phyloP scores from a whole-genome alignment of 2,329 filamentous ascomycete genomes.

The Onygenales sp. region DNA sequence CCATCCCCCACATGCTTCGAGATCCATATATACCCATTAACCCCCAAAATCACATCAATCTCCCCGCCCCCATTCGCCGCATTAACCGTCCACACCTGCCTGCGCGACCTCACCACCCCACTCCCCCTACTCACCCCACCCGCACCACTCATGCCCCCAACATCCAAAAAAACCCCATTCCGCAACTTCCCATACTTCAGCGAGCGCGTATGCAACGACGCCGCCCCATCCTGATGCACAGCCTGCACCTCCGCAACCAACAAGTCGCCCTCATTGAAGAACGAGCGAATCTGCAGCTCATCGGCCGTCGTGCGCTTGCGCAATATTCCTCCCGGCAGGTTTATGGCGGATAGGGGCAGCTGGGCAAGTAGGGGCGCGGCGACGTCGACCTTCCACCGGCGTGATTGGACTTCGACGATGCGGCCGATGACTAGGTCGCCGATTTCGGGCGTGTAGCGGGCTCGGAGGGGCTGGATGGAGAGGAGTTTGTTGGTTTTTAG shows the following conservation, averaged over 20 bases:
- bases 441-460: constrained; percentile 90
- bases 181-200: constrained; percentile 91
- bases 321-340: constrained; percentile 86
- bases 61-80: constrained; percentile 40
- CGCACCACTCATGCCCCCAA: constrained; percentile 67
- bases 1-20: constrained; percentile 66
- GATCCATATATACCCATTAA: constrained; percentile 97
- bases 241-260: constrained; percentile 91
- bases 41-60: constrained; percentile 80
- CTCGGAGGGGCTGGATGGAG: constrained; percentile 79
- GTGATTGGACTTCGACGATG: constrained; percentile 88
- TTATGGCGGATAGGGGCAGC: constrained; percentile 81
- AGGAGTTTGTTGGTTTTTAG: constrained; percentile 95
- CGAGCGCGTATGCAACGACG: constrained; percentile 78
- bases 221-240: constrained; percentile 74
- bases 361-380: constrained; percentile 76
- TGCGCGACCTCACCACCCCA: constrained; percentile 71
- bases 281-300: constrained; percentile 93
- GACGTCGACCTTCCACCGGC: constrained; percentile 91
- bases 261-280: constrained; percentile 91
- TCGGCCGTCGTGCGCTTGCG: constrained; percentile 89
- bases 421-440: constrained; percentile 90
- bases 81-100: constrained; percentile 76
- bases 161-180: constrained; percentile 81
- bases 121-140: constrained; percentile 60